A percentile compares a stretch with the other conserved stretches of the same genome.
These are phyloP conservation scores for Saturnispora gosingensis DNA, from an alignment of 805 yeast genomes.

Conservation along the genomic window DNA sequence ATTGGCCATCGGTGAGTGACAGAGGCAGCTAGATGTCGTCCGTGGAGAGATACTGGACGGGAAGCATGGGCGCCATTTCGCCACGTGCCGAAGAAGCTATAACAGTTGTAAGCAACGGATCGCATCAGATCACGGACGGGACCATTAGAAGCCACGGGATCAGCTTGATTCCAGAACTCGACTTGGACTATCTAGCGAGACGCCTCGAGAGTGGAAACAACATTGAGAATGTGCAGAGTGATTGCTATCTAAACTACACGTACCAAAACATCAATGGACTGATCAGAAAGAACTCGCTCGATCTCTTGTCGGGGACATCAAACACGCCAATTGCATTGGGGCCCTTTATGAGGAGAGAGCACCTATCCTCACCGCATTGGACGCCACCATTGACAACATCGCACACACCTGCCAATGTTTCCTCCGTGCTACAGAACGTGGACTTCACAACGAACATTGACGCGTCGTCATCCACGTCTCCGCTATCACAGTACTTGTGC, in stretches of 20 bases:
- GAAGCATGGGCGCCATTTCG: neutral
- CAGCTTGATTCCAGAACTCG: neutral
- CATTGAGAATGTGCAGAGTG: no score
- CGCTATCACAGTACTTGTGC: neutral
- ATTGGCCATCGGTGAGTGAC: neutral
- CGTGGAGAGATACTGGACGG: neutral
- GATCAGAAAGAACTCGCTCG: constrained; percentile 2
- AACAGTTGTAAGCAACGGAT: neutral
- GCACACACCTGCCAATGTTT: neutral
- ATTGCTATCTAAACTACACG: neutral
- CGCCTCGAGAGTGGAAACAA: neutral
- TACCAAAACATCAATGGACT: constrained; percentile 1
- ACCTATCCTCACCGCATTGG: constrained; percentile 1
- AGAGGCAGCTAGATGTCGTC: neutral
- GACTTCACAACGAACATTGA: neutral
- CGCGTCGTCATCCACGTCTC: neutral
- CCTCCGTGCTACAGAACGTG: neutral
- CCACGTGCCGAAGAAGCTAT: neutral
- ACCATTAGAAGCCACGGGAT: neutral
- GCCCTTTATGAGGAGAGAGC: neutral
- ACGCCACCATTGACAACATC: constrained; percentile 2
- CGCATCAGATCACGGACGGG: neutral
- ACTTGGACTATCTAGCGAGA: neutral
- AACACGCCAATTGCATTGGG: neutral
- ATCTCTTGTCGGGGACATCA: neutral